phyloP scores from a whole-genome alignment of 495 filamentous ascomycete species.

The Trichoderma gamsii region DNA sequence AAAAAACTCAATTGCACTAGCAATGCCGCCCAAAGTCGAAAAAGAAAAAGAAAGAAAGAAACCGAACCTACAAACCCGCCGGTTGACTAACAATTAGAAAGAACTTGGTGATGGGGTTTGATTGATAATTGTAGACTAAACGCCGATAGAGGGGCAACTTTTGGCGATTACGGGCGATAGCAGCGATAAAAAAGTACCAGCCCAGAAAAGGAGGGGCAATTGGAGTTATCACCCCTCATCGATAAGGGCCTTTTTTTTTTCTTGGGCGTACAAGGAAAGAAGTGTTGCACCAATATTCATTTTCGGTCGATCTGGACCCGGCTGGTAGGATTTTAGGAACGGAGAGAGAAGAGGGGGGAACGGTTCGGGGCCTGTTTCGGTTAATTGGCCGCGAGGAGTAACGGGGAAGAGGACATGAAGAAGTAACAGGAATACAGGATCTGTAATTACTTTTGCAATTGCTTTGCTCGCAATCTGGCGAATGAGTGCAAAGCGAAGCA shows the following conservation, averaged over 20 bases:
- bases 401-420: neutral
- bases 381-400: neutral
- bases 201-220: conserved; percentile 3
- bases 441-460: neutral
- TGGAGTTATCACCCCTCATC: conserved; percentile 8
- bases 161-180: neutral
- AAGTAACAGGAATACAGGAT: neutral
- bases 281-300: neutral
- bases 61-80: neutral
- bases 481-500: too few species aligned
- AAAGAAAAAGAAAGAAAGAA: neutral
- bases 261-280: neutral
- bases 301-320: conserved; percentile 8
- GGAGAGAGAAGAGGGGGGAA: neutral
- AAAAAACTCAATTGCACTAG: neutral
- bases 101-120: neutral
- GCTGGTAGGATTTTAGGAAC: neutral
- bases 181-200: neutral
- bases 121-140: neutral
- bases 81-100: neutral
- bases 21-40: neutral
- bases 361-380: neutral
- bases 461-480: too few species aligned
- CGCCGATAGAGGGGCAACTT: conserved; percentile 1
- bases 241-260: neutral